Evolutionary conservation across 2,329 filamentous ascomycete genomes (phyloP), one percentile per base, ranked within the genome.

Genomic region (Alternaria angustiovoidea): DNA sequence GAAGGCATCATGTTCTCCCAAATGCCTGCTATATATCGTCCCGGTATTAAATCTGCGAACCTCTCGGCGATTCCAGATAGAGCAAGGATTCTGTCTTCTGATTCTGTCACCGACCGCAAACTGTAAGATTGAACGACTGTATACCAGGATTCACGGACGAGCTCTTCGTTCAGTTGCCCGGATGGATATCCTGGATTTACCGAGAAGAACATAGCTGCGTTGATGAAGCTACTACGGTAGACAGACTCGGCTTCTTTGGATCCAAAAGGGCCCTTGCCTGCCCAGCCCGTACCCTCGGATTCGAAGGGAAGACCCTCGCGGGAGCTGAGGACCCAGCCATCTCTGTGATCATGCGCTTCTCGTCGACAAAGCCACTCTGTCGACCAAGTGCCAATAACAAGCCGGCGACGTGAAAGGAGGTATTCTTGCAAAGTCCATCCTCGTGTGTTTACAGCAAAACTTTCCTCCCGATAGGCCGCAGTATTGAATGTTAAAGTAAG

Each of bases 231-330:
- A 7, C 32, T 36, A 0, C 2, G 7, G 32, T 36, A 16, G 12
- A 36, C 32, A 36, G 32, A 36, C 14, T 36, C 32, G 1, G 32
- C 32, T 36, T 36, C 12, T 3, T 7, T 7, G 1, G 32, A 16
- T 0, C 2, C 32, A 16, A 16, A 36, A 6, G 14, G 12, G 5
- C 14, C 5, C 1, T 16, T 0, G 1, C 11, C 32, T 34, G 32
- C 32, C 32, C 32, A 34, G 1, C 1, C 5, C 0, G 0, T 12
- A 12, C 4, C 3, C 4, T 0, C 1, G 32, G 3, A 0, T 0
- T 5, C 1, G 1, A 5, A 12, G 11, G 32, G 32, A 12, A 12
- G 5, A 34, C 32, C 32, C 32, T 0, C 2, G 12, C 11, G 32
- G 5, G 2, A 1, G 12, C 5, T 16, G 12, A 0, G 0, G 5